A percentile compares a stretch with the other conserved stretches of the same genome.
Evolutionary conservation across 2,329 filamentous ascomycete genomes (phyloP).

Genomic region (Exophiala viscosa): DNA sequence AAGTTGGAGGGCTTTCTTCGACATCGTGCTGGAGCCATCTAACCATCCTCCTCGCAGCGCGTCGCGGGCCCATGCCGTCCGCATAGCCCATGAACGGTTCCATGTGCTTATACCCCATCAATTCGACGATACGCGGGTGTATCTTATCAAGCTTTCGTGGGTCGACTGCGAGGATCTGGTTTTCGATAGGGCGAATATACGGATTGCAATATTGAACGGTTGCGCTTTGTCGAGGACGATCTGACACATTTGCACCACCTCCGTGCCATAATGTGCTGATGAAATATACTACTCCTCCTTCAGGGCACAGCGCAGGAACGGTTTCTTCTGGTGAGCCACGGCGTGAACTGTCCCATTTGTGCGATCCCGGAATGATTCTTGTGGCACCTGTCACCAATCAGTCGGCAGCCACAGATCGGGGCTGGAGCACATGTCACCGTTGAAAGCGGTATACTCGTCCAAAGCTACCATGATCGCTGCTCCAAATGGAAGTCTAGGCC

Average conservation of each 20-base stretch:
- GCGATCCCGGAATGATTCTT: conserved; percentile 35
- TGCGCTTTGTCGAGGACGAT: conserved; percentile 32
- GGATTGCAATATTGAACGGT: conserved; percentile 44
- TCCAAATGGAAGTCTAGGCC: conserved; percentile 36
- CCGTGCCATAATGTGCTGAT: conserved; percentile 39
- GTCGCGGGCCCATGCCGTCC: conserved; percentile 31
- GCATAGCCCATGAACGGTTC: conserved; percentile 35
- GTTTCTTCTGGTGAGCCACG: conserved; percentile 30
- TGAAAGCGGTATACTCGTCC: conserved; percentile 23
- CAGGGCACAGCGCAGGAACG: conserved; percentile 35
- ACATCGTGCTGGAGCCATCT: conserved; percentile 32
- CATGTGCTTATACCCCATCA: conserved; percentile 36
- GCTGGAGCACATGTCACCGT: conserved; percentile 26
- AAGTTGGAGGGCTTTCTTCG: conserved; percentile 30
- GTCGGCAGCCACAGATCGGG: conserved; percentile 4
- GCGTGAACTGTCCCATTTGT: conserved; percentile 34
- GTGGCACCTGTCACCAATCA: conserved; percentile 33
- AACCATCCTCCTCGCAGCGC: conserved; percentile 31
- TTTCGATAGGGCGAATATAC: conserved; percentile 36
- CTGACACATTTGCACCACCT: conserved; percentile 36
- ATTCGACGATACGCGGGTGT: conserved; percentile 31
- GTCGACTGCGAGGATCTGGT: conserved; percentile 34
- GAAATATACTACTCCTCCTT: conserved; percentile 38
- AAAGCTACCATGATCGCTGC: conserved; percentile 33
- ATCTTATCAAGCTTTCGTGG: conserved; percentile 32